A percentile compares a stretch with the other conserved stretches of the same genome.
Conservation (phyloP, 306 rosid genomes). For the Rosa rugosa region DNA sequence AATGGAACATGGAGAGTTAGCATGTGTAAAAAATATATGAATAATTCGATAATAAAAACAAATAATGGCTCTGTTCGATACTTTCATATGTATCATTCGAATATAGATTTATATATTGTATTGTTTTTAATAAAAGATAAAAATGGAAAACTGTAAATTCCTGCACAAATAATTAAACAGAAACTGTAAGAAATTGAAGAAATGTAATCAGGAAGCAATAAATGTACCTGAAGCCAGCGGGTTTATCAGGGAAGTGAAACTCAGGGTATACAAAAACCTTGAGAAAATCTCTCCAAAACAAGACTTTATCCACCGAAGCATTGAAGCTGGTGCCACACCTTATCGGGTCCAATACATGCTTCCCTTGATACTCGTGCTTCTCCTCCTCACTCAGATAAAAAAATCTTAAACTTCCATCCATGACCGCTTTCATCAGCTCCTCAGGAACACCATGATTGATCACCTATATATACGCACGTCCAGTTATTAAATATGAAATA, state of each 20-base stretch:
- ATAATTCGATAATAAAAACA: too few relatives aligned
- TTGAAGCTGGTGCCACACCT: slow-evolving; percentile 62
- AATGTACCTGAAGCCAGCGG: slow-evolving; percentile 49
- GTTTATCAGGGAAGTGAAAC: slow-evolving; percentile 54
- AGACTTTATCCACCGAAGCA: slow-evolving; percentile 37
- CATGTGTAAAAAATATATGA: too few relatives aligned
- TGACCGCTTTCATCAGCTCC: slow-evolving; percentile 35
- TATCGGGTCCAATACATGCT: slow-evolving; percentile 45
- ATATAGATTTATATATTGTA: too few relatives aligned
- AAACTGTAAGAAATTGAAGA: too few relatives aligned
- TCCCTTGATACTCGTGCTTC: slow-evolving; percentile 50
- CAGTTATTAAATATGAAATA: background rate
- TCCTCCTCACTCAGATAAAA: slow-evolving; percentile 46
- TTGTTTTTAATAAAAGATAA: too few relatives aligned
- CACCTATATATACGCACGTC: slow-evolving; percentile 21
- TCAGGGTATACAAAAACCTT: slow-evolving; percentile 52
- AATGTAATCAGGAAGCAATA: too few relatives aligned
- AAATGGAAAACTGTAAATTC: too few relatives aligned
- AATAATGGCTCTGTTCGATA: too few relatives aligned
- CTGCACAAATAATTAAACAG: too few relatives aligned
- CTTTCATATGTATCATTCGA: too few relatives aligned
- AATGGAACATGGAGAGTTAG: too few relatives aligned
- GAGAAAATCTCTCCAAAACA: slow-evolving; percentile 67
- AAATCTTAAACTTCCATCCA: slow-evolving; percentile 36
- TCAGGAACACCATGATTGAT: slow-evolving; percentile 53